Percentiles rank a stretch among this genome's conserved stretches.
Conservation (phyloP, 1,139 yeast species). For the Saccharomycopsis hybrid region DNA sequence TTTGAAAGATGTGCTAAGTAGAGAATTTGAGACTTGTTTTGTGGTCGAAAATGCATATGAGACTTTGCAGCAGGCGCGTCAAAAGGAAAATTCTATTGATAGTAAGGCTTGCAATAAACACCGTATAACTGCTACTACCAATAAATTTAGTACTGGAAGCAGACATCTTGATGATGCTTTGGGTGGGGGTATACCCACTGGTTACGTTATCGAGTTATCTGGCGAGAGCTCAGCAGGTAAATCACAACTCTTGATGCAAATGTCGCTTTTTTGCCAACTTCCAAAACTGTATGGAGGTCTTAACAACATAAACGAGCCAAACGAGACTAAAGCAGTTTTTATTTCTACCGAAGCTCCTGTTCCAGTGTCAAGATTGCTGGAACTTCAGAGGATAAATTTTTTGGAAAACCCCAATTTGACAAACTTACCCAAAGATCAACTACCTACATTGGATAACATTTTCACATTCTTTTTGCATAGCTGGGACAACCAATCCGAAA, state of each 20-base stretch:
- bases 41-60: background rate
- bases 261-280: conserved; percentile 52
- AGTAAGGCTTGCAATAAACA: background rate
- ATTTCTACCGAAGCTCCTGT: conserved; percentile 73
- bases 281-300: conserved; percentile 42
- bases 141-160: conserved; percentile 58
- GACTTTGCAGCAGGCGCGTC: background rate
- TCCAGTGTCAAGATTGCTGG: conserved; percentile 54
- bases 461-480: conserved; percentile 50
- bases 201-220: conserved; percentile 68
- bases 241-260: conserved; percentile 65
- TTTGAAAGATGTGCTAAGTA: background rate
- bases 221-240: conserved; percentile 87
- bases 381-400: conserved; percentile 30
- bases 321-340: conserved; percentile 33
- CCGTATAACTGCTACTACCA: background rate
- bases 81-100: background rate
- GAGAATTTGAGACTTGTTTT: background rate
- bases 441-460: conserved; percentile 15
- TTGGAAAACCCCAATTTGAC: conserved; percentile 20
- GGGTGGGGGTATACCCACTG: conserved; percentile 64
- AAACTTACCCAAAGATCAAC: conserved; percentile 28
- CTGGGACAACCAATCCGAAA: conserved; percentile 68
- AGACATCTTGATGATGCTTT: conserved; percentile 46
- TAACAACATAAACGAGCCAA: conserved; percentile 24